Evolutionary conservation across 1,284 basidiomycete species (phyloP).

Genomic region (Taiwanofungus camphoratus): DNA sequence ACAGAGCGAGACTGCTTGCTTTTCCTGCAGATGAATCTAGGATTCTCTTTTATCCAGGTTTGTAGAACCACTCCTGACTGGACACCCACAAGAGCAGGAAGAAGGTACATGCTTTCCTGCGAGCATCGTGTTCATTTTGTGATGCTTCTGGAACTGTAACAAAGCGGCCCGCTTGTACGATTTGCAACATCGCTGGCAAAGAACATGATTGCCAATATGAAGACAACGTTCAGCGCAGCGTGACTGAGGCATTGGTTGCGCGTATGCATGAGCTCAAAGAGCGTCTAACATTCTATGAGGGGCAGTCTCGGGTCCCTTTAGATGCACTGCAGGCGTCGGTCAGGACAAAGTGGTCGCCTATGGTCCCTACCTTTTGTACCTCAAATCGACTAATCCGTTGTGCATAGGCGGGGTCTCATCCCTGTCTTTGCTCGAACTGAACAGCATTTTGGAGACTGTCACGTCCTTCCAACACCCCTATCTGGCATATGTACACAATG

Average conservation of each 20-base stretch:
- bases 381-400: no score
- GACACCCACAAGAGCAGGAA: slow-evolving; percentile 21
- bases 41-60: neutral
- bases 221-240: slow-evolving; percentile 19
- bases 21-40: slow-evolving; percentile 20
- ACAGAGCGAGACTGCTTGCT: slow-evolving; percentile 26
- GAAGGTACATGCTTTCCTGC: slow-evolving; percentile 15
- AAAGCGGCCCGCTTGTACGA: slow-evolving; percentile 22
- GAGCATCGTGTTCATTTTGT: neutral
- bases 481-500: no score
- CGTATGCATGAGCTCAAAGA: slow-evolving; percentile 21
- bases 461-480: slow-evolving; percentile 19
- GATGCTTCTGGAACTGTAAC: slow-evolving; percentile 25
- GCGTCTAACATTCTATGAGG: slow-evolving; percentile 18
- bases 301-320: neutral
- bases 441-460: slow-evolving; percentile 11
- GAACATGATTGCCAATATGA: slow-evolving; percentile 24
- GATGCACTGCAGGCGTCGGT: neutral
- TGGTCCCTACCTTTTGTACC: neutral
- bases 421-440: no score
- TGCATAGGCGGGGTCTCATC: no score
- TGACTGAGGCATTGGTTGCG: slow-evolving; percentile 18
- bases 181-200: slow-evolving; percentile 25
- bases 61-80: neutral
- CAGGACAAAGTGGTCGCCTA: neutral